phyloP scores from a whole-genome alignment of 1,284 basidiomycete species.

The Fomitopsis pinicola region DNA sequence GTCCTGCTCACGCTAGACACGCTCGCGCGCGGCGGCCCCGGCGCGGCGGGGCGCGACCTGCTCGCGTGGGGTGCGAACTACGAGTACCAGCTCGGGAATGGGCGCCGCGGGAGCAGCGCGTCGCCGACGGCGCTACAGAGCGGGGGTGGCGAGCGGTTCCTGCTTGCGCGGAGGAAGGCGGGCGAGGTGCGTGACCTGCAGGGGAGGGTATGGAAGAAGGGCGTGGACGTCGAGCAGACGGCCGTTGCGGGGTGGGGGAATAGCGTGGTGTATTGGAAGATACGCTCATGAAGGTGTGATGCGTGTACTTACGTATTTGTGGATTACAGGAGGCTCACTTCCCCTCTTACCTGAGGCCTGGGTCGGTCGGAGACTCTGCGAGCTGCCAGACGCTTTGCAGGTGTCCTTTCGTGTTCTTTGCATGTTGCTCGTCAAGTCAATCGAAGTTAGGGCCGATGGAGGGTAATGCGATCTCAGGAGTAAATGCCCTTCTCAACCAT shows the following conservation, averaged over 20 bases:
- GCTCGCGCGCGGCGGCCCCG: constrained; percentile 39
- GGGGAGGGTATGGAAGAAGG: constrained; percentile 63
- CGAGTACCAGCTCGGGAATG: constrained; percentile 82
- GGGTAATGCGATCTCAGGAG: no score
- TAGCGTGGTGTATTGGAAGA: constrained; percentile 75
- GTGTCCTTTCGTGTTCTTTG: no score
- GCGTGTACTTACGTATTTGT: not conserved
- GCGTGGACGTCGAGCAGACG: constrained; percentile 67
- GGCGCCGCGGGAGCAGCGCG: constrained; percentile 72
- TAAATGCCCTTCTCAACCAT: no score
- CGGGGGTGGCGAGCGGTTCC: constrained; percentile 52
- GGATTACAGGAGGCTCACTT: not conserved
- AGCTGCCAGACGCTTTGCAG: no score
- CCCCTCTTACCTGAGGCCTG: not conserved
- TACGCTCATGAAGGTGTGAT: constrained; percentile 27
- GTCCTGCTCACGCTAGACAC: constrained; percentile 77
- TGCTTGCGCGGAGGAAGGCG: constrained; percentile 48
- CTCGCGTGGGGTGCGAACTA: constrained; percentile 68
- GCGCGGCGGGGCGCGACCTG: constrained; percentile 54
- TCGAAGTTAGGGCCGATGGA: no score
- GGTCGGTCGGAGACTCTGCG: not conserved
- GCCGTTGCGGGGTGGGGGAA: constrained; percentile 59
- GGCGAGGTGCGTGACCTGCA: constrained; percentile 57
- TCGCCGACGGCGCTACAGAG: constrained; percentile 56
- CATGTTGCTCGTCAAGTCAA: no score